Evolutionary conservation across 2,329 filamentous ascomycete species (phyloP).

Genomic region (Cryphonectria parasitica): DNA sequence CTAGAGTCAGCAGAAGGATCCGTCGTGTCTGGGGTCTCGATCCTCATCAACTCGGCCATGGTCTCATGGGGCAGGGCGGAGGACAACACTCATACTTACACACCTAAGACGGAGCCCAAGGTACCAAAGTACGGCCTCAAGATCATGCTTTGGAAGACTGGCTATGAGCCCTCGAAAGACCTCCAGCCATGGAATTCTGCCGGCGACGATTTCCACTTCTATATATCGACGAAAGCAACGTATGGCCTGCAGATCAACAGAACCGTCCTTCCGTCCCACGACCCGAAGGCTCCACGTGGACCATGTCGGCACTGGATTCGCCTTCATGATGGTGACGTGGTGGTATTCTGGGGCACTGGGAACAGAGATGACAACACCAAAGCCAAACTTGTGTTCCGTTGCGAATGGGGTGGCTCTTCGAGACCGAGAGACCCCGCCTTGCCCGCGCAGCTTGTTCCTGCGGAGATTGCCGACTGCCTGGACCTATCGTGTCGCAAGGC

Average conservation of each 20-base stretch:
- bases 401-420: constrained; percentile 61
- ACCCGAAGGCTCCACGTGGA: constrained; percentile 56
- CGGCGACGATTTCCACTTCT: constrained; percentile 66
- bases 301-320: constrained; percentile 67
- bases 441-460: constrained; percentile 42
- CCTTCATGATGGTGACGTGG: constrained; percentile 75
- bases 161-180: constrained; percentile 63
- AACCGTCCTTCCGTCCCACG: constrained; percentile 61
- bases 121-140: constrained; percentile 84
- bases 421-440: constrained; percentile 37
- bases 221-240: constrained; percentile 79
- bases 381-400: constrained; percentile 56
- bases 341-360: constrained; percentile 69
- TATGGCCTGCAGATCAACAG: constrained; percentile 79
- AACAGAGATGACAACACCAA: constrained; percentile 41
- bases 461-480: constrained; percentile 47
- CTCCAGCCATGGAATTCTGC: constrained; percentile 55
- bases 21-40: constrained; percentile 61
- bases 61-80: constrained; percentile 77
- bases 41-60: constrained; percentile 68
- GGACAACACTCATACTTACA: constrained; percentile 70
- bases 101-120: constrained; percentile 64
- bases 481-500: constrained; percentile 53
- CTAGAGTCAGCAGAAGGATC: constrained; percentile 70
- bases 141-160: constrained; percentile 73